A percentile compares a stretch with the other conserved stretches of the same genome.
Evolutionary conservation across 306 rosid species (phyloP).

Genomic region (Cicer pinnatifidum): DNA sequence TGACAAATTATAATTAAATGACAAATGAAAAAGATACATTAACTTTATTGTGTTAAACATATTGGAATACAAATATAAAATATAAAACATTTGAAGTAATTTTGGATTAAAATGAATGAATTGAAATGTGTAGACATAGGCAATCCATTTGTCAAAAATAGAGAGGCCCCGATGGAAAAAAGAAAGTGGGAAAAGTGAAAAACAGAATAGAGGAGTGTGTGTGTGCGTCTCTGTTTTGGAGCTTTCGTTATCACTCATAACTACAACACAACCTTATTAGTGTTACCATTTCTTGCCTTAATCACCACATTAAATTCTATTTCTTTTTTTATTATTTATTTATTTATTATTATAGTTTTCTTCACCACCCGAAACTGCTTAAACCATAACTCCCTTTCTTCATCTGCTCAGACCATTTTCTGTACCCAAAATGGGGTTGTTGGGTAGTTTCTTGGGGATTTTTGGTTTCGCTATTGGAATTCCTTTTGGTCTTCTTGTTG

Average conservation of each 20-base stretch:
- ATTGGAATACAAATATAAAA: too few species aligned
- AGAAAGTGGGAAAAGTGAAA: background rate
- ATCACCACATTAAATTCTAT: background rate
- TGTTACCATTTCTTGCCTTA: background rate
- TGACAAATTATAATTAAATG: too few species aligned
- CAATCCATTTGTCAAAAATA: too few species aligned
- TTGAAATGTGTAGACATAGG: too few species aligned
- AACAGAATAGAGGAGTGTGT: constrained; percentile 25
- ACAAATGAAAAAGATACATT: too few species aligned
- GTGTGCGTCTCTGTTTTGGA: constrained; percentile 48
- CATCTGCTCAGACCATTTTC: background rate
- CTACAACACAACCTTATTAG: background rate
- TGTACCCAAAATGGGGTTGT: constrained; percentile 61
- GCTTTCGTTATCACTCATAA: constrained; percentile 41
- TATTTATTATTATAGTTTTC: background rate
- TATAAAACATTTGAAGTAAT: too few species aligned
- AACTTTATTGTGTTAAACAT: too few species aligned
- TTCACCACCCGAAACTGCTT: constrained; percentile 26
- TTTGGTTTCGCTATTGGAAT: constrained; percentile 81
- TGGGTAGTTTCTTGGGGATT: constrained; percentile 66
- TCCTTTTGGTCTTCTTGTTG: constrained; percentile 79
- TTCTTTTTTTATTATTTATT: background rate
- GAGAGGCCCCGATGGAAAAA: too few species aligned
- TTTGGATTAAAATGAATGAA: too few species aligned
- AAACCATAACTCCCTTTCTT: background rate